Evolutionary conservation across 2,329 filamentous ascomycete species (phyloP).

Genomic region (Trichophyton equinum): DNA sequence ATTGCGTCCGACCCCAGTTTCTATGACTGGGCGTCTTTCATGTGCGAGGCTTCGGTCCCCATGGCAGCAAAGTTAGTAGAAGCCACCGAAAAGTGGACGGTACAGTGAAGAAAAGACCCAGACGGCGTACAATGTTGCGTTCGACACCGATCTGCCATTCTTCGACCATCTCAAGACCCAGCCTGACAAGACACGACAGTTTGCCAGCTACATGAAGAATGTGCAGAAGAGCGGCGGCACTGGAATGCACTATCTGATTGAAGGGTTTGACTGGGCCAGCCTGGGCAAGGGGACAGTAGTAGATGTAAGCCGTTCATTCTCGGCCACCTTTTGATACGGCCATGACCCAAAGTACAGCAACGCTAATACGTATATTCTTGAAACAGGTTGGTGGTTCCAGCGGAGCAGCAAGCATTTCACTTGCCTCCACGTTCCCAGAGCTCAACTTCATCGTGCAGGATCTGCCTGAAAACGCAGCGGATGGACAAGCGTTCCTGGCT

Average conservation of each 20-base stretch:
- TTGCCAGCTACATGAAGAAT: conserved; percentile 45
- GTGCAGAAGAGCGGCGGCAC: conserved; percentile 46
- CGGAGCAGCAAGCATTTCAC: conserved; percentile 31
- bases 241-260: conserved; percentile 41
- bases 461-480: conserved; percentile 17
- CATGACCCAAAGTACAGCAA: background rate
- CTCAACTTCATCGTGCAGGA: conserved; percentile 36
- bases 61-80: conserved; percentile 16
- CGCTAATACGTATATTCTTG: background rate
- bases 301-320: background rate
- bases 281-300: conserved; percentile 17
- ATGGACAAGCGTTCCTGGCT: background rate
- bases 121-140: conserved; percentile 21
- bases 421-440: conserved; percentile 32
- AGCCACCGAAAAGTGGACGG: conserved; percentile 17
- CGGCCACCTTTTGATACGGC: too few relatives aligned
- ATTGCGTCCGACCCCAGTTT: conserved; percentile 21
- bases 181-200: conserved; percentile 34
- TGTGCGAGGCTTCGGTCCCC: conserved; percentile 19
- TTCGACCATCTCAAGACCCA: conserved; percentile 23
- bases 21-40: conserved; percentile 45
- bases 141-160: conserved; percentile 19
- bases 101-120: conserved; percentile 14
- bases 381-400: conserved; percentile 30
- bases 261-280: conserved; percentile 42